Evolutionary conservation across 768 basidiomycete species (phyloP).

Genomic region (Boletus edulis): DNA sequence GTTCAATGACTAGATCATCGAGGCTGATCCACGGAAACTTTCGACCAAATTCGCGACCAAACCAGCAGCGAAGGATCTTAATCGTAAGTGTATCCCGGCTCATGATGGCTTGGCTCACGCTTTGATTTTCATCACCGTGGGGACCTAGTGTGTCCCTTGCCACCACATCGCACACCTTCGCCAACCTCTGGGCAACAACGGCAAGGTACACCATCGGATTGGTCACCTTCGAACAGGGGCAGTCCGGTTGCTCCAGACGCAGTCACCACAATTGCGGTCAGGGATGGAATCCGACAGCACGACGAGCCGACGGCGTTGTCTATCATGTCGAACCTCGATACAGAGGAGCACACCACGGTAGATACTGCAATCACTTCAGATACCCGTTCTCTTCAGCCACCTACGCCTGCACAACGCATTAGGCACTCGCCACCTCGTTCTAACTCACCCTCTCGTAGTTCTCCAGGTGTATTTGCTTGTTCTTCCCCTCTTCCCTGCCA

Average conservation of each 20-base stretch:
- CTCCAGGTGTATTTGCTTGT: slow-evolving; percentile 1
- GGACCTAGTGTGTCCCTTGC: neutral
- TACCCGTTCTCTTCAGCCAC: slow-evolving; percentile 20
- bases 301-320: slow-evolving; percentile 2
- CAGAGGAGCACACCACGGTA: slow-evolving; percentile 10
- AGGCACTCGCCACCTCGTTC: slow-evolving; percentile 6
- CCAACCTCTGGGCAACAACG: neutral
- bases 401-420: slow-evolving; percentile 30
- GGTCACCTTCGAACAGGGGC: slow-evolving; percentile 26
- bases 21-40: slow-evolving; percentile 15
- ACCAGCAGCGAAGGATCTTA: slow-evolving; percentile 4
- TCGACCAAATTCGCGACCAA: slow-evolving; percentile 7
- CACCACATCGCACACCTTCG: slow-evolving; percentile 8
- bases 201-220: slow-evolving; percentile 31
- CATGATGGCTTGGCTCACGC: neutral
- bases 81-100: slow-evolving; percentile 10
- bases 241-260: slow-evolving; percentile 9
- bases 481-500: slow-evolving; percentile 3
- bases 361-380: slow-evolving; percentile 6
- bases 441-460: slow-evolving; percentile 3
- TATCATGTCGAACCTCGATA: neutral
- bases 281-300: neutral
- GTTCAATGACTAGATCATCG: slow-evolving; percentile 8
- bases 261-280: neutral
- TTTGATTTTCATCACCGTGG: neutral